Evolutionary conservation across 129 eudicot species (phyloP), one percentile per base, ranked within the genome.

Genomic region (Saussurea involucrata): DNA sequence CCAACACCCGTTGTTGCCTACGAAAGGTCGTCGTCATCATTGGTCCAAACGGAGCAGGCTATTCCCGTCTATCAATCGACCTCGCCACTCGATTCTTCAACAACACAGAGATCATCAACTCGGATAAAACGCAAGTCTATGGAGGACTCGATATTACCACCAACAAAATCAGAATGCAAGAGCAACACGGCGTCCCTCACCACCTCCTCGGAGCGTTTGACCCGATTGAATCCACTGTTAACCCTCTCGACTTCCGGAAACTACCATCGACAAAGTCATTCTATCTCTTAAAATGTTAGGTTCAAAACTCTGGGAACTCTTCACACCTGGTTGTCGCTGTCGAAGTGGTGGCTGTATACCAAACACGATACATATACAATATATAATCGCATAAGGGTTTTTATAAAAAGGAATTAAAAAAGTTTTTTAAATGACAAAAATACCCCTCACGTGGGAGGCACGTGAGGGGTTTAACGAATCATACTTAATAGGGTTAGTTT

Each of bases 41-140:
- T 92, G 98, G 96, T 4, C 78, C 97, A 58, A 90, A 96, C 3
- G 96, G 98, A 32, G 84, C 87, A 8, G 96, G 98, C 0, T 90
- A 92, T 65, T 86, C 98, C 0, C 87, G 85, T 24, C 93, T 92
- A 61, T 92, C 94, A 21, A 24, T 90, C 27, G 98, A 88, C 80
- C 79, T 90, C 15, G 86, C 92, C 42, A 58, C 90, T 36, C 76
- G 86, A 1, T 84, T 83, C 82, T 90, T 83, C 79, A 64, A 57
- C 22, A 20, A 44, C n/a, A 66, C 85, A 0, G 98, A 92, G 53
- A 78, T 90, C 28, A 88, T 92, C 33, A 92, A 92, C 96, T 84
- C 87, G 63, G 98, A 92, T 58, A 92, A 92, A 71, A 90, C 90
- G 69, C 98, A 92, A 33, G 79, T 88, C 40, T 86, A 90, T 82